Percentiles rank a stretch among this genome's conserved stretches.
Conservation (phyloP, 805 yeast genomes). For the Debaryomyces maramus region DNA sequence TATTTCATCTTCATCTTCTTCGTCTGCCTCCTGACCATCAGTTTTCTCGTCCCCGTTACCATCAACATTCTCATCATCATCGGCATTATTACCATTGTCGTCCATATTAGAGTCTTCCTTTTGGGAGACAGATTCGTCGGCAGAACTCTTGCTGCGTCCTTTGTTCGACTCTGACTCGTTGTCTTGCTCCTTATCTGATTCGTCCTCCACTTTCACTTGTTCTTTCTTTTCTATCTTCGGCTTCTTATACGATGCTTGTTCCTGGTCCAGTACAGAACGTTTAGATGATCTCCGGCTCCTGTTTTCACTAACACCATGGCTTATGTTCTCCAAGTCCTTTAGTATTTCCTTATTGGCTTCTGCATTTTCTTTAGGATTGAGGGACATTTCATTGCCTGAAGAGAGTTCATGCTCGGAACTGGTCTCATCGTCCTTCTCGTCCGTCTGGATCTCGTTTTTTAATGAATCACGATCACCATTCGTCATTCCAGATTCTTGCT, state of each 20-base stretch:
- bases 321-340: slow-evolving; percentile 8
- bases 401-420: slow-evolving; percentile 6
- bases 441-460: not conserved
- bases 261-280: slow-evolving; percentile 2
- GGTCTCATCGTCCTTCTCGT: slow-evolving; percentile 1
- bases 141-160: slow-evolving; percentile 4
- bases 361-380: slow-evolving; percentile 9
- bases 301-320: slow-evolving; percentile 2
- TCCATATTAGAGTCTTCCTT: slow-evolving; percentile 15
- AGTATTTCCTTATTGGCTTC: slow-evolving; percentile 7
- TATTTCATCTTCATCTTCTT: slow-evolving; percentile 11
- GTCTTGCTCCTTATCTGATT: slow-evolving; percentile 3
- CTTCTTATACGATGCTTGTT: slow-evolving; percentile 2
- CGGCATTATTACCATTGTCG: slow-evolving; percentile 15
- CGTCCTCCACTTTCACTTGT: slow-evolving; percentile 2
- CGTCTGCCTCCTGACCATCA: slow-evolving; percentile 14
- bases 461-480: not conserved
- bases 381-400: slow-evolving; percentile 3
- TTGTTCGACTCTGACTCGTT: slow-evolving; percentile 15
- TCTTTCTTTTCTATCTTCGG: slow-evolving; percentile 2
- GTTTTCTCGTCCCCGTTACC: slow-evolving; percentile 15
- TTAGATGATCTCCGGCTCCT: not conserved
- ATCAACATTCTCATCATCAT: slow-evolving; percentile 14
- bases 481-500: slow-evolving; percentile 21
- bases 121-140: not conserved